phyloP scores from a whole-genome alignment of 83 land plant species.

The Isoetes engelmannii region DNA sequence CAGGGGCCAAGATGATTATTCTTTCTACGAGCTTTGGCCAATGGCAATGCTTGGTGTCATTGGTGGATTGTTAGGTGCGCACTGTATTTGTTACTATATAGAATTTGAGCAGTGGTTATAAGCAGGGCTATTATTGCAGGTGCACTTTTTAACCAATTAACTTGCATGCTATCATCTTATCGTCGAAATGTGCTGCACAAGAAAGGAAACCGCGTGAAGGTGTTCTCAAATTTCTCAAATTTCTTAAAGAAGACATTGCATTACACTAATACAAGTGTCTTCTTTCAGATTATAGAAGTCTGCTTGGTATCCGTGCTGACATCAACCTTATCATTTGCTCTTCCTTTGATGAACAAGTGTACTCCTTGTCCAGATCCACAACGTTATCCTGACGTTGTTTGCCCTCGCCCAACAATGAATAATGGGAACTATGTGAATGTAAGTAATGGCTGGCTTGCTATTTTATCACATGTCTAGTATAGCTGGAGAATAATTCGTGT shows the following conservation, averaged over 20 bases:
- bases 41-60: conserved; percentile 98
- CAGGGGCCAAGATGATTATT: conserved; percentile 98
- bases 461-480: neutral
- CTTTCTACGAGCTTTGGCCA: conserved; percentile 86
- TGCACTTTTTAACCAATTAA: conserved; percentile 91
- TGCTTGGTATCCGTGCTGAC: conserved; percentile 78
- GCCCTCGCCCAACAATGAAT: conserved; percentile 79
- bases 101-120: neutral
- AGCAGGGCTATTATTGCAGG: conserved; percentile 33
- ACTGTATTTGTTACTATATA: neutral
- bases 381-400: conserved; percentile 61
- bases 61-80: conserved; percentile 92
- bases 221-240: conserved; percentile 3
- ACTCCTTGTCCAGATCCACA: conserved; percentile 77
- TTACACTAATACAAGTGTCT: neutral
- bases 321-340: conserved; percentile 79
- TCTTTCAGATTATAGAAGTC: conserved; percentile 74
- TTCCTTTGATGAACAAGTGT: conserved; percentile 86
- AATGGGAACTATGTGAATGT: conserved; percentile 96
- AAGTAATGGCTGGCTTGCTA: conserved; percentile 17
- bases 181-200: conserved; percentile 81
- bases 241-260: neutral
- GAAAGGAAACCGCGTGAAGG: conserved; percentile 83
- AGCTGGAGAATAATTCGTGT: neutral
- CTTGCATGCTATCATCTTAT: conserved; percentile 73